Percentiles rank a stretch among this genome's conserved stretches.
phyloP scores from a whole-genome alignment of 768 basidiomycete species.

The Termitomyces sp. region DNA sequence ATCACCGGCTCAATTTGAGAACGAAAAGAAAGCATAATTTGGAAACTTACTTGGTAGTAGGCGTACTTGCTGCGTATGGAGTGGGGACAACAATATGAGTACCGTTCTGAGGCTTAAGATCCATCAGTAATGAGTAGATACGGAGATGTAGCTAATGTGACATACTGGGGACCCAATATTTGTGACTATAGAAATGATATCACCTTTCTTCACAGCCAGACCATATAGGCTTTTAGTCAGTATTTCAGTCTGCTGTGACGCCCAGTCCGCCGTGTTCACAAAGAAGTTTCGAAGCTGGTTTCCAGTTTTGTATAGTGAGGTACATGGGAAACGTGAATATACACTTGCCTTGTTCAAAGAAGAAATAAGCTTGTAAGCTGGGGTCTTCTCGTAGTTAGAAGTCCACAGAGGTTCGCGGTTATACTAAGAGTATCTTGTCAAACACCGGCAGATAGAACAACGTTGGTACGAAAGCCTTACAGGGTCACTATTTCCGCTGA shows the following conservation, averaged over 20 bases:
- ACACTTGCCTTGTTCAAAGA: conserved; percentile 52
- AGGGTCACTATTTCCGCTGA: conserved; percentile 62
- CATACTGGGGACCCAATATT: conserved; percentile 73
- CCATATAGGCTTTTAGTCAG: conserved; percentile 47
- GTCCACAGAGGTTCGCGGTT: conserved; percentile 80
- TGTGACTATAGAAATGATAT: conserved; percentile 58
- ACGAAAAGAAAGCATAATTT: background rate
- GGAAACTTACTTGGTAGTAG: conserved; percentile 51
- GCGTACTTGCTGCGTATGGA: conserved; percentile 42
- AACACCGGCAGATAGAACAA: background rate
- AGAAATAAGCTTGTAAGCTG: conserved; percentile 54
- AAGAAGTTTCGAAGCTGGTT: conserved; percentile 62
- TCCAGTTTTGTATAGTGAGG: background rate
- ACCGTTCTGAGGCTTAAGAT: conserved; percentile 48
- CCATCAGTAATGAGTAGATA: background rate
- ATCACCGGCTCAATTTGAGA: background rate
- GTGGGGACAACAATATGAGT: conserved; percentile 56
- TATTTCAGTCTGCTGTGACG: conserved; percentile 46
- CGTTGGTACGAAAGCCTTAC: conserved; percentile 31
- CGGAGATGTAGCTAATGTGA: background rate
- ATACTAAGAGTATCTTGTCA: conserved; percentile 32
- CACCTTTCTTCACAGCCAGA: conserved; percentile 64
- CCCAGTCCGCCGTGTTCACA: conserved; percentile 53
- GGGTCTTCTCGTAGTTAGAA: conserved; percentile 57
- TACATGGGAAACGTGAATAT: background rate